phyloP scores from a whole-genome alignment of 2,329 filamentous ascomycete genomes.

The Aspergillus felis region DNA sequence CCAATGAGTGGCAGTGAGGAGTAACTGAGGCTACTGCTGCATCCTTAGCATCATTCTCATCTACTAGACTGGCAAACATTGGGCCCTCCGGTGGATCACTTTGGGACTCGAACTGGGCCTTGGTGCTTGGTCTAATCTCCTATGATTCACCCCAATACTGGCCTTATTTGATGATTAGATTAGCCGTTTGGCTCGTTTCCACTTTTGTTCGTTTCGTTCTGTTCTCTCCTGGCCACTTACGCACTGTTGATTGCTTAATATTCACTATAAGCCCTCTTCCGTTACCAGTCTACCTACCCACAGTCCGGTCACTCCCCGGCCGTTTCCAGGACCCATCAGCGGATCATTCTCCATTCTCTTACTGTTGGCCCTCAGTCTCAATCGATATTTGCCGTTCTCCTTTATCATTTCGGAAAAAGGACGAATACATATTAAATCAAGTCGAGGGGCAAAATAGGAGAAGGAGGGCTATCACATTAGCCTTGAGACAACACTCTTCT shows the following conservation, averaged over 20 bases:
- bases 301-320: conserved; percentile 12
- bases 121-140: conserved; percentile 9
- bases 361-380: conserved; percentile 12
- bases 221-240: conserved; percentile 18
- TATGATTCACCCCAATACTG: not conserved
- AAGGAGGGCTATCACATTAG: conserved; percentile 6
- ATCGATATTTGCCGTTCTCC: conserved; percentile 12
- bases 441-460: not conserved
- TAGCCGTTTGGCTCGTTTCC: conserved; percentile 21
- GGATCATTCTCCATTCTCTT: conserved; percentile 17
- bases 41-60: conserved; percentile 14
- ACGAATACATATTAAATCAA: not conserved
- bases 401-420: conserved; percentile 9
- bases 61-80: conserved; percentile 13
- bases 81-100: conserved; percentile 18
- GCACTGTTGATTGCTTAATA: conserved; percentile 11
- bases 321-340: conserved; percentile 15
- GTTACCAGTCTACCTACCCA: conserved; percentile 9
- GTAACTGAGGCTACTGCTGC: not conserved
- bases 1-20: not conserved
- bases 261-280: conserved; percentile 14
- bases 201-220: conserved; percentile 18
- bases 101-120: conserved; percentile 13
- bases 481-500: not conserved
- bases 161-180: conserved; percentile 5